phyloP scores from a whole-genome alignment of 768 basidiomycete genomes.

The Boletus pseudopeckii region DNA sequence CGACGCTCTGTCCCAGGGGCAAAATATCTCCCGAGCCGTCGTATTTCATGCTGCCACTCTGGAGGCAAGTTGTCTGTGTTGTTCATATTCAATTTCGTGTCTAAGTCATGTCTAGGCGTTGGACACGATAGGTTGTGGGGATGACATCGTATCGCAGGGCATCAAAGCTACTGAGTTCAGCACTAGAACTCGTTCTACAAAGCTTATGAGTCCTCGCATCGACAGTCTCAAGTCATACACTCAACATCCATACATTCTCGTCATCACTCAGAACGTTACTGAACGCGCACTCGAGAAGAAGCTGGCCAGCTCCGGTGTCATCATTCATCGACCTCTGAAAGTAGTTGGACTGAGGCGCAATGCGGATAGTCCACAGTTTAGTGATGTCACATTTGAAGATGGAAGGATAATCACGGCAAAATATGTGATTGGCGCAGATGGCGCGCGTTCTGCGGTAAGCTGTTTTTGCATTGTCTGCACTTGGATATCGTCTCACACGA shows the following conservation, averaged over 20 bases:
- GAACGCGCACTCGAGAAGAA: conserved; percentile 39
- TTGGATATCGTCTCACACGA: background rate
- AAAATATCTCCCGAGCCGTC: conserved; percentile 42
- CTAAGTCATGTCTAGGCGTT: conserved; percentile 41
- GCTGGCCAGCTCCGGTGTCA: conserved; percentile 32
- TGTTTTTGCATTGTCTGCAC: background rate
- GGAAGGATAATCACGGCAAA: conserved; percentile 41
- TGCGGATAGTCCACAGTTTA: conserved; percentile 24
- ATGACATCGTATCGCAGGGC: conserved; percentile 36
- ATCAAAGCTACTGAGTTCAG: conserved; percentile 28
- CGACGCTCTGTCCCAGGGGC: conserved; percentile 33
- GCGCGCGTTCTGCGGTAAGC: conserved; percentile 43
- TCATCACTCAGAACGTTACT: conserved; percentile 43
- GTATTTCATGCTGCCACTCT: conserved; percentile 50
- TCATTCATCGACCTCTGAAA: conserved; percentile 37
- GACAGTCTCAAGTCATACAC: conserved; percentile 38
- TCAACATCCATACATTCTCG: conserved; percentile 41
- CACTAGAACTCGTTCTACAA: conserved; percentile 31
- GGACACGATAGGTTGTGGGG: conserved; percentile 41
- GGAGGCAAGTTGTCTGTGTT: conserved; percentile 35
- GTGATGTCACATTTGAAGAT: conserved; percentile 44
- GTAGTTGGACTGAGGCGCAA: conserved; percentile 37
- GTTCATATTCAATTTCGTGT: conserved; percentile 12
- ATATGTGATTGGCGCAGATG: conserved; percentile 52
- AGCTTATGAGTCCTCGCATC: conserved; percentile 32